phyloP scores from a whole-genome alignment of 768 basidiomycete species.

The Saitozyma podzolica region DNA sequence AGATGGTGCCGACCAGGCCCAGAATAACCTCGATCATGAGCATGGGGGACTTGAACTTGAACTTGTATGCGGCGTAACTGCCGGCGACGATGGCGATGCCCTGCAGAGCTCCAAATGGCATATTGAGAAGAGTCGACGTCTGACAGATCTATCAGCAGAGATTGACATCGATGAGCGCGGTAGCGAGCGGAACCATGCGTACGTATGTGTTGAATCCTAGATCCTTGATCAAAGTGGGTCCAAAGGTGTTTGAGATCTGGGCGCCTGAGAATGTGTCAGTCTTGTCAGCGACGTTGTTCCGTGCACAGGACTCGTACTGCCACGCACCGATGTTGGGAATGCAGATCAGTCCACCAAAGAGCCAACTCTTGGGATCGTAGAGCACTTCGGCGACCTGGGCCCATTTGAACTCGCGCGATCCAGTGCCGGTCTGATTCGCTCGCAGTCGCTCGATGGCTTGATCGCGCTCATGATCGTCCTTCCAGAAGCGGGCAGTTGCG shows the following conservation, averaged over 20 bases:
- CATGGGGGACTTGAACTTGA: slow-evolving; percentile 22
- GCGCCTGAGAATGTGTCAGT: neutral
- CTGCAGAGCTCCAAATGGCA: slow-evolving; percentile 56
- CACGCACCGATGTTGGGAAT: slow-evolving; percentile 15
- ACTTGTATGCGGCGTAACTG: slow-evolving; percentile 47
- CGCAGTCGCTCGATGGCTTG: slow-evolving; percentile 34
- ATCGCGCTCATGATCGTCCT: slow-evolving; percentile 20
- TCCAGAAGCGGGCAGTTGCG: slow-evolving; percentile 28
- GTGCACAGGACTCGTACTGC: too few relatives aligned
- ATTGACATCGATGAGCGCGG: too few relatives aligned
- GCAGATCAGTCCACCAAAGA: slow-evolving; percentile 15
- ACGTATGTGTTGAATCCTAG: slow-evolving; percentile 33
- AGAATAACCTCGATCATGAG: slow-evolving; percentile 15
- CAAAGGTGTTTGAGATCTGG: slow-evolving; percentile 31
- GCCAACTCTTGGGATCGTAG: slow-evolving; percentile 32
- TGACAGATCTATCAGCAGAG: neutral
- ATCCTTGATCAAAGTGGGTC: slow-evolving; percentile 50
- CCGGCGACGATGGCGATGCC: slow-evolving; percentile 52
- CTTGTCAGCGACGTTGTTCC: too few relatives aligned
- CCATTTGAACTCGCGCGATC: slow-evolving; percentile 27
- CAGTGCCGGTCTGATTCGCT: slow-evolving; percentile 33
- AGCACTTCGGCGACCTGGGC: slow-evolving; percentile 30
- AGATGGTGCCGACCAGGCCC: slow-evolving; percentile 12
- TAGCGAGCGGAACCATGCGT: too few relatives aligned
- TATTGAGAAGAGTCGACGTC: slow-evolving; percentile 57